These are phyloP conservation scores for Rhododendron henanense DNA, from an alignment of 148 eudicot genomes.

Conservation along the genomic window DNA sequence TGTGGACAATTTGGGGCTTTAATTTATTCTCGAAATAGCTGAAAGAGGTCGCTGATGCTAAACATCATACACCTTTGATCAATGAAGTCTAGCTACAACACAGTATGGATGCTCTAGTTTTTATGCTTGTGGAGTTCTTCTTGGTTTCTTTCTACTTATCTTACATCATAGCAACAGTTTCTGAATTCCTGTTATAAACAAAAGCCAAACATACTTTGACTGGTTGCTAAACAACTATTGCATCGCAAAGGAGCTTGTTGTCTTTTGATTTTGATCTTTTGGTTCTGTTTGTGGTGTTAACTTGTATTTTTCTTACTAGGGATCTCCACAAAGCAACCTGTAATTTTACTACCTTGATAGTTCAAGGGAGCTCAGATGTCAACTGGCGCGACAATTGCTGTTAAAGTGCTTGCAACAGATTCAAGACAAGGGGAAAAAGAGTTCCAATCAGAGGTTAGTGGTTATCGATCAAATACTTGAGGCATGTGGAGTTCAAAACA, in stretches of 20 bases:
- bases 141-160: slow-evolving; percentile 1
- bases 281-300: background rate
- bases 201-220: background rate
- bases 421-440: slow-evolving; percentile 92
- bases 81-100: background rate
- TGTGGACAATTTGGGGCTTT: background rate
- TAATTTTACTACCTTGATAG: slow-evolving; percentile 86
- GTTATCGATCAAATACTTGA: background rate
- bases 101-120: background rate
- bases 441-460: slow-evolving; percentile 78
- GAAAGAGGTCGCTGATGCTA: too few relatives aligned
- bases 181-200: too few relatives aligned
- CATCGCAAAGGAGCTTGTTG: background rate
- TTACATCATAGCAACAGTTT: background rate
- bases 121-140: background rate
- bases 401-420: slow-evolving; percentile 82
- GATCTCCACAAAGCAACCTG: slow-evolving; percentile 83
- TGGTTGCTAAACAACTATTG: background rate
- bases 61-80: background rate
- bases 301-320: background rate
- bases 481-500: background rate
- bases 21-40: background rate
- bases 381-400: slow-evolving; percentile 89
- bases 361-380: slow-evolving; percentile 89
- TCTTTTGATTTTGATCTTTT: background rate